phyloP scores from a whole-genome alignment of 2,329 filamentous ascomycete species.

The Metarhizium anisopliae region DNA sequence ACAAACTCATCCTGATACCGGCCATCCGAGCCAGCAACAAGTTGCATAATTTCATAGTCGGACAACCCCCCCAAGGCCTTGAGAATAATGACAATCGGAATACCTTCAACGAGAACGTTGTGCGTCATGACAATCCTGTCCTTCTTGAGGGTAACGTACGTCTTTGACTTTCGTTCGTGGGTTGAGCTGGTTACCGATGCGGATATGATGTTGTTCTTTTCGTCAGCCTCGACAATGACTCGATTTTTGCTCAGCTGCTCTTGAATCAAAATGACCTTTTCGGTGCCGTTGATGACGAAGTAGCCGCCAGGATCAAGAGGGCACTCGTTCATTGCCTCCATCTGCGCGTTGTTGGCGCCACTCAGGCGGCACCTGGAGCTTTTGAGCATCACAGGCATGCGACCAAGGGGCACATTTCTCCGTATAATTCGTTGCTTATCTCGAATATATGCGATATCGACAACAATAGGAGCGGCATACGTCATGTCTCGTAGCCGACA shows the following conservation, averaged over 20 bases:
- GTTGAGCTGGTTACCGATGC: conserved; percentile 97
- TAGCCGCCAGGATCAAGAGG: conserved; percentile 94
- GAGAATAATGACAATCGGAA: conserved; percentile 89
- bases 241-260: conserved; percentile 99
- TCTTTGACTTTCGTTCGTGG: conserved; percentile 96
- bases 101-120: conserved; percentile 84
- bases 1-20: conserved; percentile 91
- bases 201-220: conserved; percentile 87
- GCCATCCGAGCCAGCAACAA: conserved; percentile 80
- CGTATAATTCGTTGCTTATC: conserved; percentile 68
- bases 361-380: conserved; percentile 87
- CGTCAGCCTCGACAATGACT: conserved; percentile 89
- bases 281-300: conserved; percentile 94
- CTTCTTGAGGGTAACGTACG: conserved; percentile 90
- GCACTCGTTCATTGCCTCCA: conserved; percentile 91
- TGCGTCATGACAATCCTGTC: conserved; percentile 83
- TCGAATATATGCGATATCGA: conserved; percentile 84
- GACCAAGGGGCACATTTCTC: conserved; percentile 71
- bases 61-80: conserved; percentile 91
- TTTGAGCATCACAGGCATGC: conserved; percentile 93
- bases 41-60: conserved; percentile 87
- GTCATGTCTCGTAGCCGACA: conserved; percentile 94
- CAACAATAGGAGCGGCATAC: conserved; percentile 90
- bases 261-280: conserved; percentile 97
- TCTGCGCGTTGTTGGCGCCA: conserved; percentile 75